Evolutionary conservation across 2,329 filamentous ascomycete genomes (phyloP).

Genomic region (Colletotrichum euphorbiae): DNA sequence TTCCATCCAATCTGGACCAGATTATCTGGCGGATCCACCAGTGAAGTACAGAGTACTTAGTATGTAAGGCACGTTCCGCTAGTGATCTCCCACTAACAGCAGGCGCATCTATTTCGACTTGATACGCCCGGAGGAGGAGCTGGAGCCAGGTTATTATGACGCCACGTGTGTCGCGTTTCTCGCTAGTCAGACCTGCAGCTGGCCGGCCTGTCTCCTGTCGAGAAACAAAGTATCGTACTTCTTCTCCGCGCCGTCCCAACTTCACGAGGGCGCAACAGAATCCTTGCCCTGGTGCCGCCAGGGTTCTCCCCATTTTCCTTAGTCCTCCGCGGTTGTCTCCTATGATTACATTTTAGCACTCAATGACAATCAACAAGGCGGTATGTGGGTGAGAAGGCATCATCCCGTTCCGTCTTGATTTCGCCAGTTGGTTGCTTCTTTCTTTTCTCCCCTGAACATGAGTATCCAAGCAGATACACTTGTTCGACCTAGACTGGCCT

Average conservation of each 20-base stretch:
- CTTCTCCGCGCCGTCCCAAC: constrained; percentile 23
- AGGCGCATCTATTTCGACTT: background rate
- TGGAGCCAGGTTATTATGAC: constrained; percentile 21
- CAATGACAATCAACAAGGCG: constrained; percentile 4
- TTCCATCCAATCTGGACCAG: constrained; percentile 25
- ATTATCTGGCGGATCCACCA: too few species aligned
- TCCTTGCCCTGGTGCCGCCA: constrained; percentile 17
- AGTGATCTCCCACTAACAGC: constrained; percentile 5
- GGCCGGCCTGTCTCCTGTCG: constrained; percentile 19
- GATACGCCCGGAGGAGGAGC: background rate
- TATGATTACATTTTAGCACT: background rate
- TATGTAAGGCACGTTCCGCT: constrained; percentile 1
- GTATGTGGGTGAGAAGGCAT: constrained; percentile 3
- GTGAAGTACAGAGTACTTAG: too few species aligned
- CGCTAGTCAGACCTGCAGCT: constrained; percentile 21
- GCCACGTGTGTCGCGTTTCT: constrained; percentile 31
- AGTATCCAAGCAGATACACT: background rate
- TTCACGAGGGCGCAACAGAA: constrained; percentile 1
- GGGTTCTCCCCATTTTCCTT: constrained; percentile 11
- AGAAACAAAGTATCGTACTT: background rate
- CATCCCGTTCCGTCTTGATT: constrained; percentile 4
- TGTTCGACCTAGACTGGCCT: background rate
- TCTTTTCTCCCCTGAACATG: constrained; percentile 2
- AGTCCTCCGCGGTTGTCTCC: constrained; percentile 1
- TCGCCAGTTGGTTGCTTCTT: constrained; percentile 14